Base-by-base conservation (phyloP, 2,329 filamentous ascomycete species). In the Aureobasidium subglaciale region DNA sequence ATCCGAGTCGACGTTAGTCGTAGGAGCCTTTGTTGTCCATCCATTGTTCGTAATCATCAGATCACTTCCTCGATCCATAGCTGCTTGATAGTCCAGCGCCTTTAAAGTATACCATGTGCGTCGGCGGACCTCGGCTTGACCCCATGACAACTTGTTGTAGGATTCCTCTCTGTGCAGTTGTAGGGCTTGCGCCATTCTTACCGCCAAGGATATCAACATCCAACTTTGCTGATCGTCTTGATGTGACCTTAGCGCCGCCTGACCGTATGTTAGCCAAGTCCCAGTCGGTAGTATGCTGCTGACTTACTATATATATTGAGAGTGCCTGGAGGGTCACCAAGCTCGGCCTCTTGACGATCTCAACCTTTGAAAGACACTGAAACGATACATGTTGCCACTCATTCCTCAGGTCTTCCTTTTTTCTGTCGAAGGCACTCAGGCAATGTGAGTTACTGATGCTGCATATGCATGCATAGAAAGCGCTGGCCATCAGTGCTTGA, bases 21-120 rank as follows among this genome's bases (percentile, higher is more conserved):
- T 20, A 13, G 54, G 54, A 9, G 10, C 7, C n/a, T 56, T 56
- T 5, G 42, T 49, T 3, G 42, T 56, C 16, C 27, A 56, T 6
- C 54, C 35, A 27, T 32, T 15, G 3, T 10, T 5, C 7, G 35
- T n/a, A 4, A 56, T 40, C 13, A 24, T n/a, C 8, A 40, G 25
- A 34, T 56, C 54, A 25, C 40, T 46, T 5, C 54, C 54, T 32
- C 54, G 22, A n/a, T 56, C 54, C 34, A 56, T 48, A 11, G 54
- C 41, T 7, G 34, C 54, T 40, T 56, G 54, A 10, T 48, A 56
- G 9, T 56, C 54, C 16, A 56, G 54, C 24, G 41, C 54, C 24
- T 20, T 34, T 5, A 56, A 9, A 2, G 32, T 40, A 3, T 32
- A 48, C 54, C 54, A 56, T 4, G 32, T 35, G 7, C 54, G 54